These are phyloP conservation scores for Tranzscheliella williamsii DNA, from an alignment of 1,284 basidiomycete species.

Conservation along the genomic window DNA sequence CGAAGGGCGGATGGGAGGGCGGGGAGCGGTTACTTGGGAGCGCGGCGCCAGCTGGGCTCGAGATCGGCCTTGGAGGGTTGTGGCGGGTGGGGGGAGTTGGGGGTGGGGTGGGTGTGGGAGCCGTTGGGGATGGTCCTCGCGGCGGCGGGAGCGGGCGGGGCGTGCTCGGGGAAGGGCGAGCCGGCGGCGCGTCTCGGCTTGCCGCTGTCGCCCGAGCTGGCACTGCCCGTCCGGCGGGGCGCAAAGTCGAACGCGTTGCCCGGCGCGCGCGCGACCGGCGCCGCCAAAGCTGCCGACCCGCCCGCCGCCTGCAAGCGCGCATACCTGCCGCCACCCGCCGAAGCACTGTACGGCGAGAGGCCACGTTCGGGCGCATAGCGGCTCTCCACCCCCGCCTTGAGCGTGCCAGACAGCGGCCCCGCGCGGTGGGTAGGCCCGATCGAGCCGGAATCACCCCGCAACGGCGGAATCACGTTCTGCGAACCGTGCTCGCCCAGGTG, in stretches of 20 bases:
- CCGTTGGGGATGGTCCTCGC: too few relatives aligned
- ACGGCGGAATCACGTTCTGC: slow-evolving; percentile 29
- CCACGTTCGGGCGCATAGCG: too few relatives aligned
- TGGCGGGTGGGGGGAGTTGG: too few relatives aligned
- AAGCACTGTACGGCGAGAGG: too few relatives aligned
- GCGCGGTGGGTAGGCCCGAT: slow-evolving; percentile 18
- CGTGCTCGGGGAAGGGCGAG: too few relatives aligned
- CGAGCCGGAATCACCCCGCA: slow-evolving; percentile 24
- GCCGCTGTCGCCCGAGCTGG: slow-evolving; percentile 15
- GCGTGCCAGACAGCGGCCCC: slow-evolving; percentile 4
- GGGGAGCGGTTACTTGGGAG: slow-evolving; percentile 13
- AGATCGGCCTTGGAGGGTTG: slow-evolving; percentile 23
- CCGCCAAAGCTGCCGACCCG: slow-evolving; percentile 4
- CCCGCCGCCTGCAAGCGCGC: too few relatives aligned
- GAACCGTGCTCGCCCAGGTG: slow-evolving; percentile 1
- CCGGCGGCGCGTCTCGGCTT: slow-evolving; percentile 3
- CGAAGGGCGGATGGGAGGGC: too few relatives aligned
- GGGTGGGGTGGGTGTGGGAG: too few relatives aligned
- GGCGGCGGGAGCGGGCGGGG: too few relatives aligned
- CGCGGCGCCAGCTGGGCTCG: slow-evolving; percentile 32
- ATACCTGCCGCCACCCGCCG: too few relatives aligned
- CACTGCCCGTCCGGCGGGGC: slow-evolving; percentile 16
- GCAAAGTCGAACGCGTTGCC: slow-evolving; percentile 32
- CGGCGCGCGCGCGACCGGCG: slow-evolving; percentile 23
- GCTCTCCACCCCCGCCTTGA: too few relatives aligned